A percentile compares a stretch with the other conserved stretches of the same genome.
These are phyloP conservation scores for Diatrype stigma DNA, from an alignment of 2,329 filamentous ascomycete species.

Conservation along the genomic window DNA sequence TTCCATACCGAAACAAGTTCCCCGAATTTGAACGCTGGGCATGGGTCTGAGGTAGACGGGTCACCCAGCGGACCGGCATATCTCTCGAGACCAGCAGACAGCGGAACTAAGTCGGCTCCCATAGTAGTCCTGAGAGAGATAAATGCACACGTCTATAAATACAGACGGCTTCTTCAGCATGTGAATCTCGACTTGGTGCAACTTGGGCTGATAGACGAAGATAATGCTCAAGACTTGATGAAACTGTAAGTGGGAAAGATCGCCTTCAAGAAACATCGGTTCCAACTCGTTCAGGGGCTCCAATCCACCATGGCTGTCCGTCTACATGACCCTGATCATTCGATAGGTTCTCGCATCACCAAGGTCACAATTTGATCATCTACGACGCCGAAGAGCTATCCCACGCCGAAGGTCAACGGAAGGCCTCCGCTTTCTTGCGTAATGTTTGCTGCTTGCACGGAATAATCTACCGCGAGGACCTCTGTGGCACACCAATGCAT, in stretches of 20 bases:
- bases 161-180: slow-evolving; percentile 22
- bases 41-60: slow-evolving; percentile 8
- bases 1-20: slow-evolving; percentile 3
- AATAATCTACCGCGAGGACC: slow-evolving; percentile 29
- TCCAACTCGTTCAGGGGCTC: background rate
- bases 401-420: slow-evolving; percentile 29
- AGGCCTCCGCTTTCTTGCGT: slow-evolving; percentile 35
- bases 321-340: background rate
- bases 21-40: slow-evolving; percentile 3
- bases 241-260: slow-evolving; percentile 20
- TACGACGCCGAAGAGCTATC: slow-evolving; percentile 20
- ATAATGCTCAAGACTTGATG: slow-evolving; percentile 25
- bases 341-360: slow-evolving; percentile 24
- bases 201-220: slow-evolving; percentile 26
- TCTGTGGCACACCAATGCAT: slow-evolving; percentile 26
- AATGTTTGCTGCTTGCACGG: slow-evolving; percentile 37
- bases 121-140: slow-evolving; percentile 28
- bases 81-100: slow-evolving; percentile 26
- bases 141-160: slow-evolving; percentile 22
- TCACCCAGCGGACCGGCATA: slow-evolving; percentile 19
- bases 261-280: background rate
- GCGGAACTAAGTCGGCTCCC: slow-evolving; percentile 26
- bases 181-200: slow-evolving; percentile 26
- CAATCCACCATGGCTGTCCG: background rate
- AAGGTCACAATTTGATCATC: slow-evolving; percentile 25